These are phyloP conservation scores for Lecanicillium sp. DNA, from an alignment of 2,329 filamentous ascomycete genomes.

Conservation along the genomic window DNA sequence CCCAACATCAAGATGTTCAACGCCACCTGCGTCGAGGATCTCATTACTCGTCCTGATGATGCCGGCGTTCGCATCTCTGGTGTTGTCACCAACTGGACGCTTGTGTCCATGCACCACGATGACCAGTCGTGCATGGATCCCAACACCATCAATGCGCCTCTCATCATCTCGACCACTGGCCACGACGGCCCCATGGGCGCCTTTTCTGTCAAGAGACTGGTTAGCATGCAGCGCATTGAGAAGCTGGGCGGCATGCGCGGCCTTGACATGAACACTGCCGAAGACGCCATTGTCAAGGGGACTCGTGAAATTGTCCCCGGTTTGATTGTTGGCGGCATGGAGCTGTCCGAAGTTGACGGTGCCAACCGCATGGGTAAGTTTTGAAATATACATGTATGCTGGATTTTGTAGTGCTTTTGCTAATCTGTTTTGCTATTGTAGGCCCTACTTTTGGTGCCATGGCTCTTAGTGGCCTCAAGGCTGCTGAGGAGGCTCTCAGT, in stretches of 20 bases:
- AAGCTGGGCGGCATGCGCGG: conserved; percentile 88
- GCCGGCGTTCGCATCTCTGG: conserved; percentile 64
- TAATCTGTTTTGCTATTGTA: conserved; percentile 9
- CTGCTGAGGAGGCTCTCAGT: conserved; percentile 74
- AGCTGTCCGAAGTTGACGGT: conserved; percentile 82
- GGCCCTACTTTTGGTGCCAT: conserved; percentile 81
- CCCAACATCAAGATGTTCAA: conserved; percentile 97
- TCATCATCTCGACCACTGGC: conserved; percentile 83
- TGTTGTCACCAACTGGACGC: conserved; percentile 93
- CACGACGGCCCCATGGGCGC: conserved; percentile 88
- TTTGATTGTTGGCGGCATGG: conserved; percentile 91
- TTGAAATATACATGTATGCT: conserved; percentile 28
- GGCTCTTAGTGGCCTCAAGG: conserved; percentile 81
- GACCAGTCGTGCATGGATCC: conserved; percentile 95
- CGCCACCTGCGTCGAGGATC: conserved; percentile 82
- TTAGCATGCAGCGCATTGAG: conserved; percentile 77
- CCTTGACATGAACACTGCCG: conserved; percentile 83
- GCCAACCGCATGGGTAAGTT: conserved; percentile 74
- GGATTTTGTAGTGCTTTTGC: conserved; percentile 25
- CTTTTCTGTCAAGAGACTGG: conserved; percentile 84
- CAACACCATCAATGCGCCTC: conserved; percentile 88
- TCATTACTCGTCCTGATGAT: conserved; percentile 68
- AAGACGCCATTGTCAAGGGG: conserved; percentile 89
- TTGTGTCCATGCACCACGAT: conserved; percentile 80
- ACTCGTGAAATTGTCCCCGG: conserved; percentile 84